These are phyloP conservation scores for Penicillium canescens DNA, from an alignment of 495 filamentous ascomycete species.

Conservation along the genomic window DNA sequence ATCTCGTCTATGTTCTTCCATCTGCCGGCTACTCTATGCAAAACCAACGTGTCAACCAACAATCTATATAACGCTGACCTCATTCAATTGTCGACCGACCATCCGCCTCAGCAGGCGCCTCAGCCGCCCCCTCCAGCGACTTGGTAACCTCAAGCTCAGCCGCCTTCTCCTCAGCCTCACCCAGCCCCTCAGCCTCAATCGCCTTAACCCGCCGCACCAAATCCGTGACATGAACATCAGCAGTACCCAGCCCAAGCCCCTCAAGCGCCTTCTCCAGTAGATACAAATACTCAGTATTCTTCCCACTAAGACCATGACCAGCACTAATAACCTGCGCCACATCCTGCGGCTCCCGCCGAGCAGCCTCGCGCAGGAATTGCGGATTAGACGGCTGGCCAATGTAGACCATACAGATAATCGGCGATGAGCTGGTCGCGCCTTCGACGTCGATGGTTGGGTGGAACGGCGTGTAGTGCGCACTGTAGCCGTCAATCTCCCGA, in stretches of 20 bases:
- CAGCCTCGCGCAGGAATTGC: slow-evolving; percentile 71
- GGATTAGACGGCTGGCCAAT: slow-evolving; percentile 94
- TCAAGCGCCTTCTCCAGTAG: slow-evolving; percentile 75
- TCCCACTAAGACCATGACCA: slow-evolving; percentile 80
- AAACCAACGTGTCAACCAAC: no score
- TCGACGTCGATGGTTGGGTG: slow-evolving; percentile 45
- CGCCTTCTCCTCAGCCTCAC: slow-evolving; percentile 32
- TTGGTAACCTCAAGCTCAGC: slow-evolving; percentile 38
- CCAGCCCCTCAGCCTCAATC: slow-evolving; percentile 34
- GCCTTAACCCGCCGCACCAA: slow-evolving; percentile 46
- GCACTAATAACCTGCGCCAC: slow-evolving; percentile 83
- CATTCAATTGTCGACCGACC: slow-evolving; percentile 18
- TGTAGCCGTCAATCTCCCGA: slow-evolving; percentile 96
- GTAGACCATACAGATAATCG: slow-evolving; percentile 74
- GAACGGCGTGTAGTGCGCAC: slow-evolving; percentile 84
- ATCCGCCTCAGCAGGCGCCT: slow-evolving; percentile 24
- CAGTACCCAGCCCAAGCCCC: slow-evolving; percentile 72
- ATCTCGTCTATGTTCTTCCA: no score
- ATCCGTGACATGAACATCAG: slow-evolving; percentile 77
- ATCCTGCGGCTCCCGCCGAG: slow-evolving; percentile 73
- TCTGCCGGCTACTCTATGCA: no score
- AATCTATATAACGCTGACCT: not conserved
- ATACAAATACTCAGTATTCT: slow-evolving; percentile 89
- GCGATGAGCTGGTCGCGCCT: slow-evolving; percentile 7
- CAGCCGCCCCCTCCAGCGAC: slow-evolving; percentile 26